Conservation (phyloP, 2,329 filamentous ascomycete species). For the Alternaria postmessia region DNA sequence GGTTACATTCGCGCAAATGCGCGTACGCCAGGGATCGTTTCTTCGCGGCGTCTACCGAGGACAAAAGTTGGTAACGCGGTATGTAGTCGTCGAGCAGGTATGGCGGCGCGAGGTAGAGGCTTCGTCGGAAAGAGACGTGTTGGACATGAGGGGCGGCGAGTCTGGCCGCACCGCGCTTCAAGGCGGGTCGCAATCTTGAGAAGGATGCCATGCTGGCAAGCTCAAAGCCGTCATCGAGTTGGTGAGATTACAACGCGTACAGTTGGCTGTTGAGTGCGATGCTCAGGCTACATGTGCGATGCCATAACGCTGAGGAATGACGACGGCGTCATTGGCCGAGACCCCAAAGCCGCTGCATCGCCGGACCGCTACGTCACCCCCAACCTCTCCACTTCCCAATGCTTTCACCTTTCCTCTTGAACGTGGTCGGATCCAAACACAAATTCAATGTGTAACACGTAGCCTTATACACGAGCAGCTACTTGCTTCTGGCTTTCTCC, state of each 20-base stretch:
- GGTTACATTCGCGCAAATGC: slow-evolving; percentile 79
- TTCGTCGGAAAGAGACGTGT: slow-evolving; percentile 30
- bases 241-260: background rate
- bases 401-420: background rate
- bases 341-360: background rate
- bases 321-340: slow-evolving; percentile 17
- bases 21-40: slow-evolving; percentile 78
- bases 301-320: slow-evolving; percentile 2
- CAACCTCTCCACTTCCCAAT: background rate
- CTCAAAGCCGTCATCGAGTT: background rate
- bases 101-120: slow-evolving; percentile 63
- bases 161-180: slow-evolving; percentile 1
- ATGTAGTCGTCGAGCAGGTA: slow-evolving; percentile 79
- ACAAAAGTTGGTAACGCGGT: slow-evolving; percentile 74
- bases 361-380: background rate
- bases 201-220: slow-evolving; percentile 7
- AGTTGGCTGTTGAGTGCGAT: background rate
- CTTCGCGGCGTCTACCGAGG: slow-evolving; percentile 71
- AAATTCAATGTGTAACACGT: background rate
- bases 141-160: background rate
- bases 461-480: background rate
- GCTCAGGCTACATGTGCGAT: background rate
- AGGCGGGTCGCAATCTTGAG: slow-evolving; percentile 22
- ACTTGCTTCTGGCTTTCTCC: background rate
- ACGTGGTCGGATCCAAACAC: background rate